phyloP scores from a whole-genome alignment of 2,329 filamentous ascomycete species.

The Sclerotinia trifoliorum region DNA sequence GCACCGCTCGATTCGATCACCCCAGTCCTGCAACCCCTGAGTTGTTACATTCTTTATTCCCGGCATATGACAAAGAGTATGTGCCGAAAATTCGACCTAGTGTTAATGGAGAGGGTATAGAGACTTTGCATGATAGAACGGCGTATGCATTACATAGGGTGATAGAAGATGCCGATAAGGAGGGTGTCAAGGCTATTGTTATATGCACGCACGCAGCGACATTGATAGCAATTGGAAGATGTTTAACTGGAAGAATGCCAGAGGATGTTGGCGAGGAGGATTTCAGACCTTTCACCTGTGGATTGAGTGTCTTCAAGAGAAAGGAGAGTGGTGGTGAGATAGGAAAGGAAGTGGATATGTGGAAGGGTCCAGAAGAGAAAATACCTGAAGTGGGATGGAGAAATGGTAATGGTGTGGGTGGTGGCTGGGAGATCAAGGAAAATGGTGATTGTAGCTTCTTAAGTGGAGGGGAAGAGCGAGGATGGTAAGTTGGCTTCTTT shows the following conservation, averaged over 20 bases:
- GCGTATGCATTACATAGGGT: conserved; percentile 68
- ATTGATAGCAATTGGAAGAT: conserved; percentile 81
- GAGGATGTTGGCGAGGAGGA: conserved; percentile 70
- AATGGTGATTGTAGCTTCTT: conserved; percentile 88
- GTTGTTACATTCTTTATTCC: conserved; percentile 67
- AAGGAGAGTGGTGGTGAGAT: conserved; percentile 42
- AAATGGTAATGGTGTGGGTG: conserved; percentile 60
- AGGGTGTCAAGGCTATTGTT: conserved; percentile 68
- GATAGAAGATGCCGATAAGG: conserved; percentile 69
- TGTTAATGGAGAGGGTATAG: conserved; percentile 73
- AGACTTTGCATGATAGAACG: conserved; percentile 76
- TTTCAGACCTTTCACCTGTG: conserved; percentile 82
- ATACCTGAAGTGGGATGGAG: conserved; percentile 54
- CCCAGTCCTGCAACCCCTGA: conserved; percentile 68
- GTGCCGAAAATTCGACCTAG: conserved; percentile 65
- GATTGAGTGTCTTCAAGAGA: conserved; percentile 67
- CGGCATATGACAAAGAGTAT: conserved; percentile 57
- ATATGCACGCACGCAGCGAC: conserved; percentile 89
- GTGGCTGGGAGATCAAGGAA: conserved; percentile 74
- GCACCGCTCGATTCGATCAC: conserved; percentile 79
- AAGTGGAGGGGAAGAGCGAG: conserved; percentile 75
- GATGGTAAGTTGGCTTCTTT: conserved; percentile 62
- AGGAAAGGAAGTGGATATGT: conserved; percentile 43
- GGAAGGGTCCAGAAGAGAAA: conserved; percentile 40
- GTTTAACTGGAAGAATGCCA: conserved; percentile 76